Evolutionary conservation across 169 alveolate genomes (phyloP), one percentile per base, ranked within the genome.

Genomic region (Toxoplasma gondii): DNA sequence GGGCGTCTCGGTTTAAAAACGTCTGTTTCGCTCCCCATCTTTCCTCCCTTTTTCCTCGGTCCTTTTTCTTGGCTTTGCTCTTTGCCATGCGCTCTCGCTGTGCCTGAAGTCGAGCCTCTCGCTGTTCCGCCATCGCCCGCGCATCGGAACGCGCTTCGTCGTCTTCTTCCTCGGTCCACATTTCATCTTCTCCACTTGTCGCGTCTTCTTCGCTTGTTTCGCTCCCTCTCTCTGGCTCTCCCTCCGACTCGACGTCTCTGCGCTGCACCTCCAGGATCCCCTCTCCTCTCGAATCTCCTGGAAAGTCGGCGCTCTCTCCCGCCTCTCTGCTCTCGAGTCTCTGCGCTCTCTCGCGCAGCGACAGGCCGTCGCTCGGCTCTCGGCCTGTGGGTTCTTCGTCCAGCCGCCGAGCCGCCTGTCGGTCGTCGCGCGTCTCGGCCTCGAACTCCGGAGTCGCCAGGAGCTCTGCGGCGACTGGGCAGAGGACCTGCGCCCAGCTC

Each of bases 121-220:
- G 7, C 74, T 64, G n/a, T 27, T 27, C n/a, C 74, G 74, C 74
- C 74, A 64, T 64, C 29, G 74, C 74, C 74, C 74, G 9, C 9
- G 74, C 74, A 64, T 64, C 74, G n/a, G 31, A 16, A 31, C 74
- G 74, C 74, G 74, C 74, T 64, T 78, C 86, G 22, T 78, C 86
- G 27, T 38, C 86, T 27, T 78, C 86, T 78, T 78, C 86, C 12
- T 78, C 45, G 49, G 39, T 78, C 86, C 45, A n/a, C 39, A 78
- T 78, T 7, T 78, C 49, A 1, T 19, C 86, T 27, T 78, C 86
- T 78, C n/a, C 86, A 78, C 86, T n/a, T 1, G 27, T 45, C 4
- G 39, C 43, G 45, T n/a, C 86, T 31, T 31, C 44, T 1, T 27
- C 86, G 27, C n/a, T 45, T n/a, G 45, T 19, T 36, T 78, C 86